A percentile compares a stretch with the other conserved stretches of the same genome.
These are phyloP conservation scores for Vigna nakashimae DNA, from an alignment of 306 rosid genomes.

Conservation along the genomic window DNA sequence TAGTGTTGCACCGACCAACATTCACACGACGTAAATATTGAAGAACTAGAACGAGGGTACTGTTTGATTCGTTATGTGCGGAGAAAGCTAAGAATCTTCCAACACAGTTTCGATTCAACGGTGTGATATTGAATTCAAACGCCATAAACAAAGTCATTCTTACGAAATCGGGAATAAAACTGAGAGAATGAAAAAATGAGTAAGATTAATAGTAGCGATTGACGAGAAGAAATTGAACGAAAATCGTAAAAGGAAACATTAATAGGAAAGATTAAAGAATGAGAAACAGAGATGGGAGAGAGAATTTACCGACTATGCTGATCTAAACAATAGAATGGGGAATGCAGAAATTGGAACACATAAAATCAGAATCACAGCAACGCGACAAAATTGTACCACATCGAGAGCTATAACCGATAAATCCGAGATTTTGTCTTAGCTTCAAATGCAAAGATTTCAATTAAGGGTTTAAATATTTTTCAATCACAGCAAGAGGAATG, in stretches of 20 bases:
- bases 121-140: constrained; percentile 34
- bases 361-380: constrained; percentile 33
- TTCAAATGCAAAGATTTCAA: constrained; percentile 18
- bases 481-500: too few species aligned
- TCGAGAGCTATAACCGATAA: constrained; percentile 22
- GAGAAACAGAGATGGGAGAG: background rate
- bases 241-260: constrained; percentile 18
- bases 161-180: background rate
- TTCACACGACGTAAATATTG: background rate
- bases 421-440: constrained; percentile 48
- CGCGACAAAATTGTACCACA: constrained; percentile 18
- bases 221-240: constrained; percentile 37
- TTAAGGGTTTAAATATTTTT: background rate
- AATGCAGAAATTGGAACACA: constrained; percentile 32
- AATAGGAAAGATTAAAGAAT: background rate
- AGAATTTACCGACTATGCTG: constrained; percentile 30
- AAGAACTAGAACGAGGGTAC: constrained; percentile 26
- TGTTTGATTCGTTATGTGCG: constrained; percentile 45
- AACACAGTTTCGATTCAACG: constrained; percentile 37
- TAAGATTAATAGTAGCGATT: constrained; percentile 19
- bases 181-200: constrained; percentile 11
- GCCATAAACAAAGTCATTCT: background rate
- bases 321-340: constrained; percentile 40
- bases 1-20: constrained; percentile 31
- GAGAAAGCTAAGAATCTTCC: constrained; percentile 42